Conservation (phyloP, 345 rosid species). For the Hibiscus tridactylites region DNA sequence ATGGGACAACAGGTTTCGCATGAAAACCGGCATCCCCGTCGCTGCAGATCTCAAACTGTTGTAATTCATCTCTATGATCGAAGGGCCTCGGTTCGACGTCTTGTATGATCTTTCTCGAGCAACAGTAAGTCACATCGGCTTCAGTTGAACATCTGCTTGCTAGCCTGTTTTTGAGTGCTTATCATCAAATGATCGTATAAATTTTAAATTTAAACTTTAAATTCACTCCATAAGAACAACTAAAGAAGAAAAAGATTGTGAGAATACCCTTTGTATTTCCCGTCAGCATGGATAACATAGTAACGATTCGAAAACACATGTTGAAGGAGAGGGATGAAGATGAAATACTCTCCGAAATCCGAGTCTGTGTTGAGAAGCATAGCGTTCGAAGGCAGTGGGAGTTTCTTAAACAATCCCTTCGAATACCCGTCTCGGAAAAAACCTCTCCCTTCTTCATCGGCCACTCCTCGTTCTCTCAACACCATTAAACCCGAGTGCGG, state of each 20-base stretch:
- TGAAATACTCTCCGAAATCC: constrained; percentile 22
- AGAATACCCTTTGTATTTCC: constrained; percentile 45
- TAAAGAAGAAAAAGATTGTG: background rate
- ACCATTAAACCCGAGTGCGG: constrained; percentile 52
- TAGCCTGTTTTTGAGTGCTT: constrained; percentile 19
- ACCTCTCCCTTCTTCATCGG: constrained; percentile 30
- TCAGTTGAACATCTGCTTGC: constrained; percentile 48
- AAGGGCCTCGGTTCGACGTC: constrained; percentile 49
- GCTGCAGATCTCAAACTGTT: constrained; percentile 41
- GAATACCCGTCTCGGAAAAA: constrained; percentile 2
- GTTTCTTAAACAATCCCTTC: constrained; percentile 8
- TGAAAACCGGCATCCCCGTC: constrained; percentile 28
- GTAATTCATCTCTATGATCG: constrained; percentile 51
- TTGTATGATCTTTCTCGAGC: background rate
- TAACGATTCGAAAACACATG: constrained; percentile 52
- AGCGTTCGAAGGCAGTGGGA: constrained; percentile 62
- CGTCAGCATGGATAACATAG: constrained; percentile 45
- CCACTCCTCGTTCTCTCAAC: constrained; percentile 43
- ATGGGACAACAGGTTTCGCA: constrained; percentile 37
- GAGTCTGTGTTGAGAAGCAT: background rate
- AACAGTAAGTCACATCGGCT: constrained; percentile 19
- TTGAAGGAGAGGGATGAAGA: constrained; percentile 56
- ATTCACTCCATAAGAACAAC: no score
- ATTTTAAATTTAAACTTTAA: no score
- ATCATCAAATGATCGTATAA: background rate